Percentiles rank a stretch among this genome's conserved stretches.
Conservation (phyloP, 2,329 filamentous ascomycete species). For the Colletotrichum sp. region DNA sequence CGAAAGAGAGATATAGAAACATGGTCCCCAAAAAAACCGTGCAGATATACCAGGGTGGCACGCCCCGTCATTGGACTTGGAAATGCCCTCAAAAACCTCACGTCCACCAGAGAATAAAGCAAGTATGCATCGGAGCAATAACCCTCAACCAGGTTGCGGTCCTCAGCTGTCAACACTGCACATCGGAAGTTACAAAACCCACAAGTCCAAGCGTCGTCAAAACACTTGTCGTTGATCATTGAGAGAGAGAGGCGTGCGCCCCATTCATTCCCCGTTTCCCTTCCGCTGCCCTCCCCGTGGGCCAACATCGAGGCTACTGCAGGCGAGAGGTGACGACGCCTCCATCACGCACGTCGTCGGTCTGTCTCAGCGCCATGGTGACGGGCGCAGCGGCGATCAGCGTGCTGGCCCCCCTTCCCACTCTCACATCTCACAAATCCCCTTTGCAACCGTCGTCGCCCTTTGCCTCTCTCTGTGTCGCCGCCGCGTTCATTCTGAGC, state of each 20-base stretch:
- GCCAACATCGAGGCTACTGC: background rate
- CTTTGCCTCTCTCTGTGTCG: background rate
- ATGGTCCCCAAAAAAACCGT: background rate
- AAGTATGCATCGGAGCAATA: background rate
- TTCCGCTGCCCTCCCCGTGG: background rate
- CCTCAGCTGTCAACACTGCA: background rate
- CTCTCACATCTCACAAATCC: background rate
- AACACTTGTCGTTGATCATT: background rate
- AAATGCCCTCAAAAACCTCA: background rate
- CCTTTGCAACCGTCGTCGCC: background rate
- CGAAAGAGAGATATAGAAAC: background rate
- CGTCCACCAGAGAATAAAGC: background rate
- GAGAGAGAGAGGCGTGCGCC: background rate
- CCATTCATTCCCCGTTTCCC: background rate
- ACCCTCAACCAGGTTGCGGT: background rate
- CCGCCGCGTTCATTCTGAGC: background rate
- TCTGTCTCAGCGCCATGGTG: slow-evolving; percentile 6
- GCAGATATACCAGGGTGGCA: background rate
- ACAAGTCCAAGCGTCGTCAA: background rate
- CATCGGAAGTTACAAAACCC: background rate
- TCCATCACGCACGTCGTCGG: background rate
- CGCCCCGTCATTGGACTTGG: background rate
- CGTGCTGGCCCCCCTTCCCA: background rate
- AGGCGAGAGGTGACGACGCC: background rate
- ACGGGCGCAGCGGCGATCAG: slow-evolving; percentile 2